Evolutionary conservation across 495 filamentous ascomycete genomes (phyloP).

Genomic region (Trichoderma virens): DNA sequence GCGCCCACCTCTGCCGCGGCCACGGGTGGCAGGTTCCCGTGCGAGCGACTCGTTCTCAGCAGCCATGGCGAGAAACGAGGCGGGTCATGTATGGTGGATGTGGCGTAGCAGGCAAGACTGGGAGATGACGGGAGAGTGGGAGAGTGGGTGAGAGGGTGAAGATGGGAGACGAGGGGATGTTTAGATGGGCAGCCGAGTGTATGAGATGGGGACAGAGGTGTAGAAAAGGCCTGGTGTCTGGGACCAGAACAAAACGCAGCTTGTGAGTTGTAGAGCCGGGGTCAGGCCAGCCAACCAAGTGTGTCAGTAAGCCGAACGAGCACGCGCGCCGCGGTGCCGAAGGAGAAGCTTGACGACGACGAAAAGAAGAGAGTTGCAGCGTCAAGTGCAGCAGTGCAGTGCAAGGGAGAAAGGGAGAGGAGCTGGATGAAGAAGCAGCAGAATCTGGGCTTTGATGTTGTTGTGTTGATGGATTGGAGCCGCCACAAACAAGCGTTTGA

Average conservation of each 20-base stretch:
- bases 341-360: background rate
- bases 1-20: conserved; percentile 8
- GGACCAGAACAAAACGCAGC: too few species aligned
- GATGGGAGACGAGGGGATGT: too few species aligned
- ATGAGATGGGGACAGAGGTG: background rate
- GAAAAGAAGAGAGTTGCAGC: background rate
- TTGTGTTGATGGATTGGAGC: background rate
- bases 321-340: conserved; percentile 5
- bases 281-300: conserved; percentile 3
- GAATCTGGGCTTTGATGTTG: background rate
- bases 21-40: conserved; percentile 5
- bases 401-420: background rate
- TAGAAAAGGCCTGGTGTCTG: background rate
- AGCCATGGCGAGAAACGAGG: conserved; percentile 1
- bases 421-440: background rate
- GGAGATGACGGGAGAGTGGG: background rate
- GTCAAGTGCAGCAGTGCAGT: background rate
- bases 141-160: background rate
- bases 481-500: background rate
- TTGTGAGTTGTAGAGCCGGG: background rate
- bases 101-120: background rate
- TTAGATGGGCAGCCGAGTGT: background rate
- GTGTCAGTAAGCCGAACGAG: background rate
- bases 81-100: conserved; percentile 1
- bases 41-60: conserved; percentile 10